Conservation (phyloP, 768 basidiomycete species). For the Tricholoma matsutake region DNA sequence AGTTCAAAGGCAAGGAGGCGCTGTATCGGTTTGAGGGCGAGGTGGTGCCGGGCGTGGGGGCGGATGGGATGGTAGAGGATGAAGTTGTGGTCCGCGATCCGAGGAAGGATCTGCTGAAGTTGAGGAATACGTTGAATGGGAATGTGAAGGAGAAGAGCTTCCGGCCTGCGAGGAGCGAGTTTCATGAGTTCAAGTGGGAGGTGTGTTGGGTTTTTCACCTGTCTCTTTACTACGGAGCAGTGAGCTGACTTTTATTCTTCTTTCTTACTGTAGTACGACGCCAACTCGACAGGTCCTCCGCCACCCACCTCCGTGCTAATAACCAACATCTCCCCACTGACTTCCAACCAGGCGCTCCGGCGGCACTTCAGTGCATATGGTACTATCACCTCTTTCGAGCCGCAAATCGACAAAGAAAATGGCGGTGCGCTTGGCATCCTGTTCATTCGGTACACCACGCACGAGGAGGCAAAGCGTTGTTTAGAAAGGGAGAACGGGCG, state of each 20-base stretch:
- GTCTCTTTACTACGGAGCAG: not conserved
- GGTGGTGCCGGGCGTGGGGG: conserved; percentile 27
- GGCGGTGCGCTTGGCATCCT: conserved; percentile 83
- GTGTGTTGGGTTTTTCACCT: conserved; percentile 29
- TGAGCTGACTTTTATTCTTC: conserved; percentile 6
- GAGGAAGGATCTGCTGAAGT: conserved; percentile 39
- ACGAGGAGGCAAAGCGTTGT: conserved; percentile 68
- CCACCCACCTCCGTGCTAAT: conserved; percentile 76
- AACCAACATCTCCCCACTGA: conserved; percentile 67
- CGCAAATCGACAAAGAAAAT: conserved; percentile 75
- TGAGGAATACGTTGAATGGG: conserved; percentile 8
- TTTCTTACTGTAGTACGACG: conserved; percentile 58
- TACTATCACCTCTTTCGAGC: conserved; percentile 60
- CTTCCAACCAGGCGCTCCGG: conserved; percentile 61
- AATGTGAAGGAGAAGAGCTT: conserved; percentile 15
- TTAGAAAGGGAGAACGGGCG: conserved; percentile 66
- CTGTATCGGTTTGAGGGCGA: conserved; percentile 47
- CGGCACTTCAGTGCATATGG: conserved; percentile 66
- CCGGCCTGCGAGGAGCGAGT: conserved; percentile 27
- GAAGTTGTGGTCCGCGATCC: conserved; percentile 51
- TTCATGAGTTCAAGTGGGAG: conserved; percentile 53
- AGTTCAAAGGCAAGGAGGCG: conserved; percentile 27
- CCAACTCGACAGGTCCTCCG: conserved; percentile 64
- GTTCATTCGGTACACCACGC: conserved; percentile 60
- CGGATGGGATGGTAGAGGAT: conserved; percentile 25